A percentile compares a stretch with the other conserved stretches of the same genome.
Evolutionary conservation across 495 filamentous ascomycete genomes (phyloP).

Genomic region (Aspergillus affinis): DNA sequence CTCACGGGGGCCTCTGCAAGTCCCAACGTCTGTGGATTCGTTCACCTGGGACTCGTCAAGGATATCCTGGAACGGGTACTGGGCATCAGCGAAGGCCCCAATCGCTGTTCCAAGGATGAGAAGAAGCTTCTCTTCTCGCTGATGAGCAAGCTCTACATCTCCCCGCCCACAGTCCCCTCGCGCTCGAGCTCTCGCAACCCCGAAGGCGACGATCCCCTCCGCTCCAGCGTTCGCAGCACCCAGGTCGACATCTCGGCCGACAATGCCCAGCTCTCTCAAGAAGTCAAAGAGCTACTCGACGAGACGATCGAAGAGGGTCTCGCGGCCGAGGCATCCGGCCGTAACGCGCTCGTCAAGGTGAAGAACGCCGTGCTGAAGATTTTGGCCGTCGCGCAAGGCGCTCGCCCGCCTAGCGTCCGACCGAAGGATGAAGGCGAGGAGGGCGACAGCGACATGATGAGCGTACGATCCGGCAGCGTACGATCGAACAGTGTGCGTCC

Average conservation of each 20-base stretch:
- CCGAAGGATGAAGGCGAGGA: constrained; percentile 43
- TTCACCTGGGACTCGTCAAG: constrained; percentile 38
- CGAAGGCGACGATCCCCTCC: constrained; percentile 41
- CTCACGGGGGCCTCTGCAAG: constrained; percentile 55
- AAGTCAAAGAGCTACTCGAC: constrained; percentile 54
- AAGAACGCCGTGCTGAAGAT: constrained; percentile 59
- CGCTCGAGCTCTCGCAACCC: constrained; percentile 40
- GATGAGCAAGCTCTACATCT: constrained; percentile 79
- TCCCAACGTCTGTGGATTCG: constrained; percentile 54
- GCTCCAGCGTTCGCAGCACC: constrained; percentile 38
- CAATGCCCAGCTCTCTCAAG: constrained; percentile 36
- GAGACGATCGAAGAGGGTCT: constrained; percentile 69
- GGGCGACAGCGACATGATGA: constrained; percentile 31
- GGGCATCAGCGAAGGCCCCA: constrained; percentile 32
- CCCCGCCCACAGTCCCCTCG: constrained; percentile 46
- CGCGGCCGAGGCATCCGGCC: constrained; percentile 65
- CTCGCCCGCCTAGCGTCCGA: constrained; percentile 32
- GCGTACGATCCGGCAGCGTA: constrained; percentile 29
- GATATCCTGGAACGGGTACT: constrained; percentile 38
- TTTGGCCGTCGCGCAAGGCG: constrained; percentile 39
- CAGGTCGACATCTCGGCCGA: constrained; percentile 38
- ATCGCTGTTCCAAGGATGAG: constrained; percentile 67
- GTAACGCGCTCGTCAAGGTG: constrained; percentile 77
- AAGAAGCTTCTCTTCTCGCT: constrained; percentile 76
- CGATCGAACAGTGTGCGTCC: constrained; percentile 37